Base-by-base conservation (phyloP, 2,329 filamentous ascomycete genomes). In the Diaporthe amygdali region DNA sequence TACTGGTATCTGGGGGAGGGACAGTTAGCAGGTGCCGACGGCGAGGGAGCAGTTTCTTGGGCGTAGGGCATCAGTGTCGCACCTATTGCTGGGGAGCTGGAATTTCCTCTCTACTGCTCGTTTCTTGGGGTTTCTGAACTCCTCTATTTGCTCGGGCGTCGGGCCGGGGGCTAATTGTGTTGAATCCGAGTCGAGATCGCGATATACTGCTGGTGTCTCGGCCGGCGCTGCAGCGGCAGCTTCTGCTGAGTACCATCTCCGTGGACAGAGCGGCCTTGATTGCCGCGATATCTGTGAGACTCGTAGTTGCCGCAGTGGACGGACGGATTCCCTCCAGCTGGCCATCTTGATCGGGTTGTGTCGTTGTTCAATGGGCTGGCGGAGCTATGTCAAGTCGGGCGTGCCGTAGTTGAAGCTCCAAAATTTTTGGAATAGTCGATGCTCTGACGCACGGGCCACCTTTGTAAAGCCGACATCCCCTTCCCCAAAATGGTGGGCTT, bases 1-100 rank as follows among this genome's bases (percentile, higher is more conserved):
- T 93, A 98, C 83, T 97, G 94, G 85, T 98, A 99, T 88, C 96
- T 97, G 73, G 34, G 72, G 82, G 82, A 51, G 39, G 66, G 8
- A 27, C 46, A 17, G 61, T 76, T 52, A 73, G 73, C 30, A 59
- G 14, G 20, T 37, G 25, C 49, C 49, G 41, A 22, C 39, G 20
- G 25, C 17, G 5, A n/a, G 20, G 46, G 59, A 41, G 25, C 25
- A 10, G 44, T n/a, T 3, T 15, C 30, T 10, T 17, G 14, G 8
- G 15, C 17, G 20, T 77, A 44, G 76, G 74, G 9, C 25, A 67
- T 75, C 74, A 25, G 71, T 61, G 27, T 20, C 32, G 17, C 78
- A 85, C 88, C 86, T 80, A 78, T 84, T 83, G 73, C 87, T 82
- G 27, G 85, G 83, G 76, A 88, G 79, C 73, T 81, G 77, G 74